Conservation (phyloP, 345 rosid species). For the Lumnitzera racemosa region DNA sequence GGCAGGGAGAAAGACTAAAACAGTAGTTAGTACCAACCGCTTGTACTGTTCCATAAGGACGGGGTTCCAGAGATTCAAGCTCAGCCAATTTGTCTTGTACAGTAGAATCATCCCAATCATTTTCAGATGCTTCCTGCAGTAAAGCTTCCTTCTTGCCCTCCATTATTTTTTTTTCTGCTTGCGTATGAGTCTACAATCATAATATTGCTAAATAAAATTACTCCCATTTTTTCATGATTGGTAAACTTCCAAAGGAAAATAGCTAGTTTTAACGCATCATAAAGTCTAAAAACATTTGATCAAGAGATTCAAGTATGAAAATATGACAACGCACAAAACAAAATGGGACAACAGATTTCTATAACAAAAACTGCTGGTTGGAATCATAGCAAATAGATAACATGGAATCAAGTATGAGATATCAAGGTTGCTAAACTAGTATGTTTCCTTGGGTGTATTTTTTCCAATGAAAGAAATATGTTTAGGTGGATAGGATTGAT, state of each 20-base stretch:
- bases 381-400: too few species aligned
- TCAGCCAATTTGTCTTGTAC: slow-evolving; percentile 37
- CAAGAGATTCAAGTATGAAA: background rate
- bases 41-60: slow-evolving; percentile 48
- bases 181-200: slow-evolving; percentile 48
- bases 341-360: too few species aligned
- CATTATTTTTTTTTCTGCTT: slow-evolving; percentile 60
- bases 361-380: too few species aligned
- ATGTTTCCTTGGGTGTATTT: too few species aligned
- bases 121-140: slow-evolving; percentile 37
- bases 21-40: slow-evolving; percentile 34
- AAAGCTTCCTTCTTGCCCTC: slow-evolving; percentile 51
- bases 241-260: background rate
- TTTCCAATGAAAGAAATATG: too few species aligned
- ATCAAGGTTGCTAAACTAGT: too few species aligned
- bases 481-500: too few species aligned
- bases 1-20: slow-evolving; percentile 5
- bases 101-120: slow-evolving; percentile 21
- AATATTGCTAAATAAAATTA: slow-evolving; percentile 1
- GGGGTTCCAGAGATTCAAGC: slow-evolving; percentile 47
- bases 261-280: background rate
- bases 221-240: too few species aligned
- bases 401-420: too few species aligned
- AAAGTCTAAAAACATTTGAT: background rate
- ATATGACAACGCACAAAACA: too few species aligned